These are phyloP conservation scores for Coniochaeta ligniaria DNA, from an alignment of 2,329 filamentous ascomycete species.

Conservation along the genomic window DNA sequence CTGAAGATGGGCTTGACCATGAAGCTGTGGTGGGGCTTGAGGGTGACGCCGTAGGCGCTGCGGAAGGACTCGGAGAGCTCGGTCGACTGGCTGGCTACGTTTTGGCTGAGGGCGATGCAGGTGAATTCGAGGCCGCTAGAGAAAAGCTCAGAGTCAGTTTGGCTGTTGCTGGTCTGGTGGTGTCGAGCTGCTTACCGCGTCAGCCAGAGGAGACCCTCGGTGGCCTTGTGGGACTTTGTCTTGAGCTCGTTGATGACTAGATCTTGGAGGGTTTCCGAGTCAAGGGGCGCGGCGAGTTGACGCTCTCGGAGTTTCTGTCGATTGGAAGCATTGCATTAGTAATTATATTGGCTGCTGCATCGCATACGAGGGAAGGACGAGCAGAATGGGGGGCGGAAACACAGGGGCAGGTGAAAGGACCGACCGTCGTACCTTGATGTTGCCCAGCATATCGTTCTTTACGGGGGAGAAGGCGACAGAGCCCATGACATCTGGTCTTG, in stretches of 20 bases:
- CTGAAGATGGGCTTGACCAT: constrained; percentile 87
- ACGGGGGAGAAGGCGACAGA: constrained; percentile 79
- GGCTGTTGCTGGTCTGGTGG: neutral
- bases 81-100: constrained; percentile 58
- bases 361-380: neutral
- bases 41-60: constrained; percentile 72
- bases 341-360: neutral
- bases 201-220: constrained; percentile 88
- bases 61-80: constrained; percentile 87
- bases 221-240: constrained; percentile 79
- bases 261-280: constrained; percentile 78
- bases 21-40: constrained; percentile 88
- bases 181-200: constrained; percentile 53
- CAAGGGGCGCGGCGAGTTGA: constrained; percentile 67
- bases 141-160: neutral
- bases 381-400: neutral
- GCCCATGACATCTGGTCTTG: constrained; percentile 50
- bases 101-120: constrained; percentile 71
- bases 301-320: constrained; percentile 81
- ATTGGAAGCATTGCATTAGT: neutral
- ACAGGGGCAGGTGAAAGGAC: neutral
- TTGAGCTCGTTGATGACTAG: constrained; percentile 84
- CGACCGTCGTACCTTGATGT: constrained; percentile 64
- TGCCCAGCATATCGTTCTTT: constrained; percentile 85
- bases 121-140: constrained; percentile 89